phyloP scores from a whole-genome alignment of 2,329 filamentous ascomycete genomes.

The Alternaria viburni region DNA sequence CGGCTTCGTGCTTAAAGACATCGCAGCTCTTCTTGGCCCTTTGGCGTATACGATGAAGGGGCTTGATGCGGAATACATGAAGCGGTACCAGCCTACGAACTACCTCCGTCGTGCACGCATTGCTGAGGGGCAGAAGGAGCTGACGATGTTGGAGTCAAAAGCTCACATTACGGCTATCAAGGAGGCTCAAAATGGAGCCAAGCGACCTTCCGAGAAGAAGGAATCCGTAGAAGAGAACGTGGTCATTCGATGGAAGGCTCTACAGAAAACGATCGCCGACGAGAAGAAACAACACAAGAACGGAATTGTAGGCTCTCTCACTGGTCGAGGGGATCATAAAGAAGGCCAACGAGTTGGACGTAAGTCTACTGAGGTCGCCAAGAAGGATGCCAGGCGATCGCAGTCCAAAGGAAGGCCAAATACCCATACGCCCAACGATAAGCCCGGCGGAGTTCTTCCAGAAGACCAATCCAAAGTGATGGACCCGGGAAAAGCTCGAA shows the following conservation, averaged over 20 bases:
- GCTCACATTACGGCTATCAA: slow-evolving; percentile 11
- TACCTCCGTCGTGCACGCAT: slow-evolving; percentile 66
- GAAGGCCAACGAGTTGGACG: slow-evolving; percentile 35
- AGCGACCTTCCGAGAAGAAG: slow-evolving; percentile 19
- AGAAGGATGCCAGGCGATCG: neutral
- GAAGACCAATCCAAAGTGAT: slow-evolving; percentile 8
- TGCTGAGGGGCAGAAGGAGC: slow-evolving; percentile 57
- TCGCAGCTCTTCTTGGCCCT: slow-evolving; percentile 66
- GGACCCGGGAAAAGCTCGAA: slow-evolving; percentile 17
- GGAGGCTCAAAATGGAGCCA: slow-evolving; percentile 9
- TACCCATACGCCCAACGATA: slow-evolving; percentile 13
- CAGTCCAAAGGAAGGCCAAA: slow-evolving; percentile 17
- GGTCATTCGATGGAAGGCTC: slow-evolving; percentile 27
- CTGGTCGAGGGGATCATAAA: slow-evolving; percentile 33
- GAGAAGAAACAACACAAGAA: slow-evolving; percentile 34
- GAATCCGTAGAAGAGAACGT: slow-evolving; percentile 43
- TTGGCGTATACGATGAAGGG: slow-evolving; percentile 70
- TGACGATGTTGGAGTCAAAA: slow-evolving; percentile 25
- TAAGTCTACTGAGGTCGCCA: slow-evolving; percentile 28
- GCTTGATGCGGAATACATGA: slow-evolving; percentile 64
- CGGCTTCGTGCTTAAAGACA: slow-evolving; percentile 69
- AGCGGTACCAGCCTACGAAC: slow-evolving; percentile 59
- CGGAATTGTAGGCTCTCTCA: slow-evolving; percentile 34
- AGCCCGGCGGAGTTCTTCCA: slow-evolving; percentile 1
- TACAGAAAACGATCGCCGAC: slow-evolving; percentile 30